Percentiles rank a stretch among this genome's conserved stretches.
phyloP scores from a whole-genome alignment of 768 basidiomycete species.

The Podaxis mareebaensis region DNA sequence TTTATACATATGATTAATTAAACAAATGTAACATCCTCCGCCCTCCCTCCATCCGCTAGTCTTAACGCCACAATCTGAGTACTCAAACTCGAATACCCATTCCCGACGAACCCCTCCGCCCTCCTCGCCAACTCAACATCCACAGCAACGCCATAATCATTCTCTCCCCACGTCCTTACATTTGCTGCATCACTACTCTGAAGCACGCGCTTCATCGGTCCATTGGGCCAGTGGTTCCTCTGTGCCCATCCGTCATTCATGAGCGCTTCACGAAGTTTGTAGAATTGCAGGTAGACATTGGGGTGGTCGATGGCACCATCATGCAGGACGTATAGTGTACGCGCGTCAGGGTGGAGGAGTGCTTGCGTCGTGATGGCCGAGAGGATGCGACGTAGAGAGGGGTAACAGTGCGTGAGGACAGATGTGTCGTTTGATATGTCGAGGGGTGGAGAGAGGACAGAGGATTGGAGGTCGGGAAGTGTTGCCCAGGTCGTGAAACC shows the following conservation, averaged over 20 bases:
- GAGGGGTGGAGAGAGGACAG: conserved; percentile 37
- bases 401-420: conserved; percentile 46
- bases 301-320: conserved; percentile 51
- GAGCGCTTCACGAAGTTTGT: conserved; percentile 39
- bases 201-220: conserved; percentile 42
- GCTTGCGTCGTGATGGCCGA: conserved; percentile 38
- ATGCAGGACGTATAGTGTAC: conserved; percentile 43
- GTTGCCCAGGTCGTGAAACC: conserved; percentile 52
- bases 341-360: conserved; percentile 34
- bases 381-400: conserved; percentile 40
- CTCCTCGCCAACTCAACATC: conserved; percentile 47
- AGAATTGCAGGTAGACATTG: conserved; percentile 40
- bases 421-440: conserved; percentile 36
- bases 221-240: conserved; percentile 36
- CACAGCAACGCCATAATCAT: conserved; percentile 43
- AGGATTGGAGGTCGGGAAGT: conserved; percentile 35
- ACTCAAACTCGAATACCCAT: conserved; percentile 49
- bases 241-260: conserved; percentile 34
- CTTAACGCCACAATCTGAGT: conserved; percentile 45
- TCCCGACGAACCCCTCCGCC: conserved; percentile 47
- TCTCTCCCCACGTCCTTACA: conserved; percentile 32
- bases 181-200: conserved; percentile 41
- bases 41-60: conserved; percentile 34
- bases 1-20: conserved; percentile 22
- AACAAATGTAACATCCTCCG: conserved; percentile 38